A percentile compares a stretch with the other conserved stretches of the same genome.
phyloP scores from a whole-genome alignment of 352 stramenopile species.

The Phytophthora foliorum region DNA sequence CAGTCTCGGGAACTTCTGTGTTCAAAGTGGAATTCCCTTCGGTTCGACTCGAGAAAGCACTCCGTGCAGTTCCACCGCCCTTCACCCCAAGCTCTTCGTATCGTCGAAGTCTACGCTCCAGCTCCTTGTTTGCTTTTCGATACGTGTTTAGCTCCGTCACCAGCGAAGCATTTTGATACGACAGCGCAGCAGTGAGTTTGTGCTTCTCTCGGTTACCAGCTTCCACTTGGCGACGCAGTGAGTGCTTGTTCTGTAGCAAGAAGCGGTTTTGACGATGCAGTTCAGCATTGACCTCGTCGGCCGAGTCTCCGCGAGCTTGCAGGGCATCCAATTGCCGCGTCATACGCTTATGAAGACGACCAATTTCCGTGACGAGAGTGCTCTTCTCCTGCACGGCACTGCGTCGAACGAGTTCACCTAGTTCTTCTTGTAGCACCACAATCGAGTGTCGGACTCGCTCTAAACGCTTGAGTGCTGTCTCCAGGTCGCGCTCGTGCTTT shows the following conservation, averaged over 20 bases:
- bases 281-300: constrained; percentile 72
- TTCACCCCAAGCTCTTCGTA: constrained; percentile 25
- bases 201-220: constrained; percentile 68
- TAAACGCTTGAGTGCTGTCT: constrained; percentile 40
- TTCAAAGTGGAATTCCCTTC: not conserved
- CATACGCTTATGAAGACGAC: constrained; percentile 74
- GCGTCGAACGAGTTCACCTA: constrained; percentile 64
- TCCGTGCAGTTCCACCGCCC: constrained; percentile 5
- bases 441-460: constrained; percentile 67
- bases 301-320: constrained; percentile 56
- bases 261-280: constrained; percentile 82
- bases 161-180: constrained; percentile 74
- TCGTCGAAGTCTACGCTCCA: constrained; percentile 54
- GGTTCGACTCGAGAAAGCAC: constrained; percentile 3
- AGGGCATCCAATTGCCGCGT: constrained; percentile 62
- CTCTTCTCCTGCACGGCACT: constrained; percentile 77
- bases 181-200: constrained; percentile 76
- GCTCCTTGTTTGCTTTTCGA: constrained; percentile 71
- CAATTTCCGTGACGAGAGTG: constrained; percentile 63
- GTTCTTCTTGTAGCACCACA: constrained; percentile 70
- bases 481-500: constrained; percentile 56
- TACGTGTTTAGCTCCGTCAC: constrained; percentile 73
- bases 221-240: constrained; percentile 75
- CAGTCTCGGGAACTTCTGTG: constrained; percentile 25
- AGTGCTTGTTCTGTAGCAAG: constrained; percentile 77